Conservation (phyloP, 2,329 filamentous ascomycete genomes). For the Neonectria punicea region DNA sequence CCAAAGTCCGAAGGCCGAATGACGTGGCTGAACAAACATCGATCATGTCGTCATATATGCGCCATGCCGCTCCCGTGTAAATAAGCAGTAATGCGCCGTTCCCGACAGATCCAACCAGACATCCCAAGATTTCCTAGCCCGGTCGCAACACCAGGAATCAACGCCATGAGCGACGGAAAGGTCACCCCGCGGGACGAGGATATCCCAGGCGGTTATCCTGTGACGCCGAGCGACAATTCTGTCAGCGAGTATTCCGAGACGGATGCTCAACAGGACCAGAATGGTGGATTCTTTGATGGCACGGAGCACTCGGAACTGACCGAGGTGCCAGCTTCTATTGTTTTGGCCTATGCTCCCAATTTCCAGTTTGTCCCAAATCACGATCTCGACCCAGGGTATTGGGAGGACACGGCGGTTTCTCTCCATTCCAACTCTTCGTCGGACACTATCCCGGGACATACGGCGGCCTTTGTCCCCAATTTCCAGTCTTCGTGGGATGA, state of each 20-base stretch:
- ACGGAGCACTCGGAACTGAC: background rate
- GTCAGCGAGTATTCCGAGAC: conserved; percentile 15
- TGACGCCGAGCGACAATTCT: conserved; percentile 36
- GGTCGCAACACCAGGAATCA: background rate
- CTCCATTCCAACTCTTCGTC: background rate
- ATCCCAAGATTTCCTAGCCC: background rate
- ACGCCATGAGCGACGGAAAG: conserved; percentile 33
- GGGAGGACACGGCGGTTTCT: background rate
- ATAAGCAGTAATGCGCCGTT: background rate
- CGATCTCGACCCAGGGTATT: background rate
- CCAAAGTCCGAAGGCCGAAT: background rate
- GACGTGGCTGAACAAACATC: background rate
- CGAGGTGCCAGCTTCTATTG: background rate
- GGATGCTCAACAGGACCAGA: background rate
- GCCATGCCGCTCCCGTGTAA: background rate
- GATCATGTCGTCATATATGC: background rate
- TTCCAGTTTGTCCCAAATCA: background rate
- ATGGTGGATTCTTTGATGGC: too few relatives aligned
- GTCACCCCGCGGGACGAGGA: conserved; percentile 40
- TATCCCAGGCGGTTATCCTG: conserved; percentile 41
- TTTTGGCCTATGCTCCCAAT: background rate
- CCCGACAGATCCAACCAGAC: background rate
- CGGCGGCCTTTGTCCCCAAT: background rate
- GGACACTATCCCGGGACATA: background rate
- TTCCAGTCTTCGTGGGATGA: background rate